A percentile compares a stretch with the other conserved stretches of the same genome.
phyloP scores from a whole-genome alignment of 163 green algal species.

The Scenedesmus sp. region DNA sequence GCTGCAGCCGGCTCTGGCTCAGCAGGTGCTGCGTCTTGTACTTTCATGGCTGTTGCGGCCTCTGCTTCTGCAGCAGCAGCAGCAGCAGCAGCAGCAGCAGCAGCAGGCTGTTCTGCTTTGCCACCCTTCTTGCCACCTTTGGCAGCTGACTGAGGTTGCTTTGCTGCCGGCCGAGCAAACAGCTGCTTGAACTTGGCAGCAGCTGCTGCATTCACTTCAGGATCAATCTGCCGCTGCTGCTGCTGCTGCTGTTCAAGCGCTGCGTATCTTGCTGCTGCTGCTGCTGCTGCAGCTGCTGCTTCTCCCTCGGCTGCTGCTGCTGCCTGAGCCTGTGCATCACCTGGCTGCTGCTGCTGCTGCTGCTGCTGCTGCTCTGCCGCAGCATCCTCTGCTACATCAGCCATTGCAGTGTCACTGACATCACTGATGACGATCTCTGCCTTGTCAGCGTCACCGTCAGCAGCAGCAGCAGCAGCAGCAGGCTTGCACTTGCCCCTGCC shows the following conservation, averaged over 20 bases:
- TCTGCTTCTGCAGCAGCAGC: neutral
- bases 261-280: neutral
- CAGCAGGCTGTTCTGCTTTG: neutral
- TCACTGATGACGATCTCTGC: neutral
- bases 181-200: conserved; percentile 40
- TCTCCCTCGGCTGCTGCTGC: neutral
- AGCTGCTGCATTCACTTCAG: conserved; percentile 23
- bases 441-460: neutral
- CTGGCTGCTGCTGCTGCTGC: conserved; percentile 20
- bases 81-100: conserved; percentile 1
- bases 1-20: neutral
- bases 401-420: neutral
- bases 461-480: conserved; percentile 22
- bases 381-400: neutral
- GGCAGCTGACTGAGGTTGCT: neutral
- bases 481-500: neutral
- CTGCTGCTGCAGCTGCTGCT: neutral
- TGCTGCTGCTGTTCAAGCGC: conserved; percentile 6
- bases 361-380: neutral
- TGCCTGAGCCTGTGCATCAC: neutral
- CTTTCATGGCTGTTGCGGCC: neutral
- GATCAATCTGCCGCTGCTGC: conserved; percentile 16
- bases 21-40: neutral
- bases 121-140: neutral
- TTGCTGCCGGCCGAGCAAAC: conserved; percentile 6